These are phyloP conservation scores for Aureobasidium namibiae DNA, from an alignment of 2,329 filamentous ascomycete genomes.

Conservation along the genomic window DNA sequence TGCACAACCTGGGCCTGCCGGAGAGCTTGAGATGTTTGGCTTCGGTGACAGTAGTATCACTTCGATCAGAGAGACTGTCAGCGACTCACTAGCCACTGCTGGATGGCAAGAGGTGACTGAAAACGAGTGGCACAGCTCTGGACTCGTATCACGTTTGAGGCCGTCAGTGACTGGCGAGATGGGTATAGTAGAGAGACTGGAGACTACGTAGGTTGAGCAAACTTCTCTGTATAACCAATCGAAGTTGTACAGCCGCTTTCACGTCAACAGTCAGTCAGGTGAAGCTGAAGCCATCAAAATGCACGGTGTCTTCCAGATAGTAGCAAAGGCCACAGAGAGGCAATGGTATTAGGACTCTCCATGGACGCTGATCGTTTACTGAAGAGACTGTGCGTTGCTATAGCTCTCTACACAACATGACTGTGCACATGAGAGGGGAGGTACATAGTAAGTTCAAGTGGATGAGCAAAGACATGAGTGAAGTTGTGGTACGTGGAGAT, in stretches of 20 bases:
- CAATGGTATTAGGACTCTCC: too few species aligned
- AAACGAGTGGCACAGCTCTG: neutral
- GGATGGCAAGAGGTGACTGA: neutral
- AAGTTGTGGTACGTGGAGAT: too few species aligned
- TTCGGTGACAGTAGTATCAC: neutral
- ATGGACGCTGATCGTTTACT: too few species aligned
- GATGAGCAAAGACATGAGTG: too few species aligned
- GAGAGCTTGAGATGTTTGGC: constrained; percentile 1
- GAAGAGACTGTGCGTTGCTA: too few species aligned
- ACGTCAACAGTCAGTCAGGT: too few species aligned
- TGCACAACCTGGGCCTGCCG: neutral
- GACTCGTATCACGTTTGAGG: neutral
- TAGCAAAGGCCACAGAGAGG: too few species aligned
- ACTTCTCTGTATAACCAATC: neutral
- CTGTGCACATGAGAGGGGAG: too few species aligned
- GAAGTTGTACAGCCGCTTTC: neutral
- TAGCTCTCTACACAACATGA: too few species aligned
- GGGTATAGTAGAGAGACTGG: neutral
- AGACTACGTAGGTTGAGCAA: neutral
- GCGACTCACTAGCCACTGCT: neutral
- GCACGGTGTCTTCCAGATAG: too few species aligned
- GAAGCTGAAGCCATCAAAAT: too few species aligned
- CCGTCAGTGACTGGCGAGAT: neutral
- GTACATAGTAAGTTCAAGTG: too few species aligned
- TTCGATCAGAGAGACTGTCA: neutral